Evolutionary conservation across 2,329 filamentous ascomycete species (phyloP).

Genomic region (Alternaria alternata): DNA sequence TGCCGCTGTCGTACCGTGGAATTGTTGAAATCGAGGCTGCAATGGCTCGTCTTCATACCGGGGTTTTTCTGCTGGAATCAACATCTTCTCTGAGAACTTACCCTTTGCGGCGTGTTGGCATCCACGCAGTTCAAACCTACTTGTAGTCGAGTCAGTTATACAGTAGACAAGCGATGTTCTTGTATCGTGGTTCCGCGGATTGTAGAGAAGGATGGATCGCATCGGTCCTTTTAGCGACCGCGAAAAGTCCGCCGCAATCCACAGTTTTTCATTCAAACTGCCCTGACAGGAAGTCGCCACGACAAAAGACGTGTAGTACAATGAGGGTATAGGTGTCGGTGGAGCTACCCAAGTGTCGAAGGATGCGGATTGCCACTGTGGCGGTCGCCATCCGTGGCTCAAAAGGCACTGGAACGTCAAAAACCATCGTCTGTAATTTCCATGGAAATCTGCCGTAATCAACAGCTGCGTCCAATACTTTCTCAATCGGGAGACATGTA

Average conservation of each 20-base stretch:
- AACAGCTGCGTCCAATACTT: constrained; percentile 14
- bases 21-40: constrained; percentile 9
- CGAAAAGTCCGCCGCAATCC: constrained; percentile 21
- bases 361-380: constrained; percentile 13
- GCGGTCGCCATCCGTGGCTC: constrained; percentile 11
- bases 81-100: not conserved
- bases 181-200: constrained; percentile 10
- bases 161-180: not conserved
- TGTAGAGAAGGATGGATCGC: constrained; percentile 1
- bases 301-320: constrained; percentile 8
- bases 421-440: constrained; percentile 8
- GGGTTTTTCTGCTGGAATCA: constrained; percentile 11
- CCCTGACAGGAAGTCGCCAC: constrained; percentile 20
- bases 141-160: constrained; percentile 10
- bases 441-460: constrained; percentile 19
- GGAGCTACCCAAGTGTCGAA: constrained; percentile 5
- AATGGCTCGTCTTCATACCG: constrained; percentile 8
- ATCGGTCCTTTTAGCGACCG: constrained; percentile 20
- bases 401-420: constrained; percentile 12
- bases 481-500: constrained; percentile 7
- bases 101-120: constrained; percentile 1
- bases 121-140: not conserved
- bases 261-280: constrained; percentile 15
- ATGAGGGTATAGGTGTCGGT: constrained; percentile 2
- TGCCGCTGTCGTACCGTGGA: constrained; percentile 17